phyloP scores from a whole-genome alignment of 169 alveolate genomes.

The Babesia ovata region DNA sequence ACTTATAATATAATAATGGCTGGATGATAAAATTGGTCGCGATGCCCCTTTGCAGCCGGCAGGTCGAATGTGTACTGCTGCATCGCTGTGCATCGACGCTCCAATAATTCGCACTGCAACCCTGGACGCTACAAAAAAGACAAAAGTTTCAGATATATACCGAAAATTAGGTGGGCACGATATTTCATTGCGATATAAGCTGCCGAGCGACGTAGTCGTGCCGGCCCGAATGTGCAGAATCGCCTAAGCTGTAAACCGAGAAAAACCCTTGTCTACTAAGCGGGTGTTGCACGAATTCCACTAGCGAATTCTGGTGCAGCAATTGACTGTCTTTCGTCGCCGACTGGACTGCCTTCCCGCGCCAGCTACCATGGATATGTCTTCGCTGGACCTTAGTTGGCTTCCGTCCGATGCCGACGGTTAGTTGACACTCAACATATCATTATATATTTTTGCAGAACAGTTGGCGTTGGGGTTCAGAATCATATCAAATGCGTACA shows the following conservation, averaged over 20 bases:
- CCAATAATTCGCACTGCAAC: neutral
- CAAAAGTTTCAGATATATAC: too few relatives aligned
- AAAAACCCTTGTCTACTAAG: too few relatives aligned
- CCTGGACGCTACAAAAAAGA: too few relatives aligned
- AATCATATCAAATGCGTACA: conserved; percentile 83
- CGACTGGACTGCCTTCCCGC: neutral
- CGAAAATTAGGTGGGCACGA: too few relatives aligned
- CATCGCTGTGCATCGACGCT: conserved; percentile 48
- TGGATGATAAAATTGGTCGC: neutral
- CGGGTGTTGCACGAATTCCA: too few relatives aligned
- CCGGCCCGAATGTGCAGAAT: neutral
- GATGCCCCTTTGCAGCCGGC: neutral
- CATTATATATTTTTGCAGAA: conserved; percentile 59
- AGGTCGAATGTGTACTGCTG: conserved; percentile 31
- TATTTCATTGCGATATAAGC: too few relatives aligned
- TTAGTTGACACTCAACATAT: neutral
- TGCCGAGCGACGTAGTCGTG: too few relatives aligned
- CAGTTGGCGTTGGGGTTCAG: conserved; percentile 85
- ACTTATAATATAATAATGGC: neutral
- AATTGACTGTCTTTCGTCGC: neutral
- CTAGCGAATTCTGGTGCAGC: neutral
- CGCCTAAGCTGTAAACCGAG: neutral
- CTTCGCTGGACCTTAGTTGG: conserved; percentile 76
- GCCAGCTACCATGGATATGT: conserved; percentile 44
- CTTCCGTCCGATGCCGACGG: conserved; percentile 82